Conservation (phyloP, 345 rosid species). For the Anacardium occidentale region DNA sequence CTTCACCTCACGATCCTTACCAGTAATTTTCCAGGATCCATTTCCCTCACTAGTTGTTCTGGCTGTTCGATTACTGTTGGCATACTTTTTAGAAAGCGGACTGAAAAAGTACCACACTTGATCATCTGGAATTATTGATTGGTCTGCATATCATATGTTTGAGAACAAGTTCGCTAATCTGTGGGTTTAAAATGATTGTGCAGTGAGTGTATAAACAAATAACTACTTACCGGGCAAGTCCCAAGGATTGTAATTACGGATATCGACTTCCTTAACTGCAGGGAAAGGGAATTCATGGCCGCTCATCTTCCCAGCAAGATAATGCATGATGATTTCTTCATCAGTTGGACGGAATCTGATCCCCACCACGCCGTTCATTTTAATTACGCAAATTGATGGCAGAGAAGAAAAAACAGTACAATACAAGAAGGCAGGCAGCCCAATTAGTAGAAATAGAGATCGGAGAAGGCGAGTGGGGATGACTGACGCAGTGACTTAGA, state of each 20-base stretch:
- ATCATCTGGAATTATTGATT: background rate
- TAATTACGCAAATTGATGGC: too few relatives aligned
- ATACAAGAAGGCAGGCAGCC: too few relatives aligned
- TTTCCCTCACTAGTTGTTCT: background rate
- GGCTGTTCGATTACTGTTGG: background rate
- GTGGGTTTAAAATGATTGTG: background rate
- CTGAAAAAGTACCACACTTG: slow-evolving; percentile 19
- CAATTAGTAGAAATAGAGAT: too few relatives aligned
- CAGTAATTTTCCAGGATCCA: slow-evolving; percentile 12
- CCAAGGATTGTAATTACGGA: slow-evolving; percentile 7
- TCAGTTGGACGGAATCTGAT: slow-evolving; percentile 12
- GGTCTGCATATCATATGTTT: slow-evolving; percentile 1
- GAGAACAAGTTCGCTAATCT: background rate
- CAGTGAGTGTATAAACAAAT: background rate
- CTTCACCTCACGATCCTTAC: background rate
- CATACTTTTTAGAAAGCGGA: background rate
- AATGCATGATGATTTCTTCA: slow-evolving; percentile 5
- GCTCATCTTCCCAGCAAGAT: background rate
- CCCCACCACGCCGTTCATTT: background rate
- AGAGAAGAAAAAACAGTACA: too few relatives aligned
- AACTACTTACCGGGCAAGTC: slow-evolving; percentile 35
- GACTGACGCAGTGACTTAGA: too few relatives aligned
- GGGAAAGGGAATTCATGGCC: slow-evolving; percentile 9
- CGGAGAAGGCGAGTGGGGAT: too few relatives aligned
- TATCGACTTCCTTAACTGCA: background rate